Evolutionary conservation across 2,329 filamentous ascomycete genomes (phyloP).

Genomic region (Gnomoniopsis smithogilvyi): DNA sequence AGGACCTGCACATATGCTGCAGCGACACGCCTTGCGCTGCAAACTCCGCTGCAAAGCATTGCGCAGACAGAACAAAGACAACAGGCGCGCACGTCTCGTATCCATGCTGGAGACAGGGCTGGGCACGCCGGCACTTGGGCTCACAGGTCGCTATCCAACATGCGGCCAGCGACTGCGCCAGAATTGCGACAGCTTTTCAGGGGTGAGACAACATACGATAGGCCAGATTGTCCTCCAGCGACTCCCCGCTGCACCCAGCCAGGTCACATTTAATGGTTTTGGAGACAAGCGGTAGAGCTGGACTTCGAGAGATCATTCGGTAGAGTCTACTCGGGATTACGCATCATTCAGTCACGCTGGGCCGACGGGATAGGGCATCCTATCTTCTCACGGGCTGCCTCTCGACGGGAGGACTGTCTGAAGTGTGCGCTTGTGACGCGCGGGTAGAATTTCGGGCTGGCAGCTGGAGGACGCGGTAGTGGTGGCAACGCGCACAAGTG

Average conservation of each 20-base stretch:
- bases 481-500: background rate
- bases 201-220: background rate
- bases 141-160: background rate
- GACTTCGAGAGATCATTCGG: slow-evolving; percentile 1
- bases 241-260: background rate
- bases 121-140: background rate
- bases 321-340: background rate
- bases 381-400: too few species aligned
- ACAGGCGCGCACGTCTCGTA: background rate
- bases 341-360: background rate
- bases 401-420: background rate
- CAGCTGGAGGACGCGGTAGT: background rate
- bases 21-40: background rate
- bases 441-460: background rate
- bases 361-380: background rate
- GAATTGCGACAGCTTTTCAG: too few species aligned
- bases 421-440: background rate
- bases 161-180: background rate
- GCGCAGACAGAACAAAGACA: background rate
- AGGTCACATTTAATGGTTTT: background rate
- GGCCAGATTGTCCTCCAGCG: background rate
- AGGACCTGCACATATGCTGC: background rate
- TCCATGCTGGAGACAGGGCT: background rate
- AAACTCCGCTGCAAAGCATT: background rate
- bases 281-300: background rate